These are phyloP conservation scores for Lichina pygmaea DNA, from an alignment of 495 filamentous ascomycete species.

Conservation along the genomic window DNA sequence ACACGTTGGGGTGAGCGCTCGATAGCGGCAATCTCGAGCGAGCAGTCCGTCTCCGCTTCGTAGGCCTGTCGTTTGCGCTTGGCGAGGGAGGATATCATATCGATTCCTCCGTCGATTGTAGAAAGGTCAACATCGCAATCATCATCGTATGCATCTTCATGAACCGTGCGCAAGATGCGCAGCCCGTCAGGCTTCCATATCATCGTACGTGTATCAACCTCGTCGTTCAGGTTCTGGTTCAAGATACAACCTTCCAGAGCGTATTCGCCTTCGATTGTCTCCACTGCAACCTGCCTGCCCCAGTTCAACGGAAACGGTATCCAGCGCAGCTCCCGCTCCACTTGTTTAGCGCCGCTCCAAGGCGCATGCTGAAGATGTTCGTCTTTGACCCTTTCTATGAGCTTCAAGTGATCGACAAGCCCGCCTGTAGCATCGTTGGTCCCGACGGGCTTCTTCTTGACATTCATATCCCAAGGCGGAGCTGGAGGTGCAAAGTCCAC, in stretches of 20 bases:
- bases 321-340: slow-evolving; percentile 22
- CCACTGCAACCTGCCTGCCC: slow-evolving; percentile 9
- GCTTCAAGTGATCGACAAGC: not conserved
- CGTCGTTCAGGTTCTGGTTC: slow-evolving; percentile 5
- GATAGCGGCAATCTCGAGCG: too few species aligned
- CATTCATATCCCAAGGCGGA: slow-evolving; percentile 20
- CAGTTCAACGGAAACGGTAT: slow-evolving; percentile 15
- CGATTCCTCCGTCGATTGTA: not conserved
- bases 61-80: slow-evolving; percentile 8
- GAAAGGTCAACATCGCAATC: slow-evolving; percentile 11
- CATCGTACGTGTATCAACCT: slow-evolving; percentile 9
- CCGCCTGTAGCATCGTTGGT: too few species aligned
- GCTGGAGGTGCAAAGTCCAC: slow-evolving; percentile 31
- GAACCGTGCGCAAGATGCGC: slow-evolving; percentile 18
- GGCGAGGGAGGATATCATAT: slow-evolving; percentile 5
- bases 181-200: slow-evolving; percentile 26
- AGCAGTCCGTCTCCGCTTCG: slow-evolving; percentile 4
- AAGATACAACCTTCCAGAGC: slow-evolving; percentile 1
- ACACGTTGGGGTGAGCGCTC: too few species aligned
- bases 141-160: slow-evolving; percentile 20
- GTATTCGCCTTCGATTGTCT: slow-evolving; percentile 11
- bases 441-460: too few species aligned
- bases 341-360: slow-evolving; percentile 16
- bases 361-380: slow-evolving; percentile 1
- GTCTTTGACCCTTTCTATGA: not conserved